Evolutionary conservation across 495 filamentous ascomycete genomes (phyloP), one percentile per base, ranked within the genome.

Genomic region (Lasiosphaeria hispida): DNA sequence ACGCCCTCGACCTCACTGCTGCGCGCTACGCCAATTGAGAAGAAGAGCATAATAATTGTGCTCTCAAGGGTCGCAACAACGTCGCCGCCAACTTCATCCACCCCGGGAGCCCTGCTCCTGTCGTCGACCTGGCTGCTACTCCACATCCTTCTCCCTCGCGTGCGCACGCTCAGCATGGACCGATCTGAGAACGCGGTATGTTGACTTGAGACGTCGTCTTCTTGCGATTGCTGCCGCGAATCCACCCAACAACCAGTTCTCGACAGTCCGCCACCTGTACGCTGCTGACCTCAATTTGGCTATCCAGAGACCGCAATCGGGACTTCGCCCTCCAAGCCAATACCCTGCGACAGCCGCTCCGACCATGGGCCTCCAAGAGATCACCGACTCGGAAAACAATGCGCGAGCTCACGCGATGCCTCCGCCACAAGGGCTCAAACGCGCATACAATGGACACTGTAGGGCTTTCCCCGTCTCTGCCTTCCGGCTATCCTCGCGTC

Each of bases 311-410:
- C 33, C 36, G 10, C 53, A n/a, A 35, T 64, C 68, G 10, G 56
- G 60, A 4, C 53, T 67, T n/a, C 62, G 60, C 13, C 58, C 58
- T 1, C 64, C 63, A 0, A 53, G 18, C 50, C 60, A 49, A 44
- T 60, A 60, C 38, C 52, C 48, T 4, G 30, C 45, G 54, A 35
- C 65, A 36, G 36, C 51, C 19, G 42, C 56, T 14, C 9, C 36
- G 18, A 43, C 37, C 13, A 58, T 36, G 43, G 68, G 63, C 11
- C 66, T 78, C 17, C 63, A 72, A 47, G 75, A 79, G 60, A 72
- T 75, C 47, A 71, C 83, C 54, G 78, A 84, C 4, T 88, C 89
- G 4, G 78, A 85, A 53, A 84, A 76, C 59, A 94, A 94, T 73
- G 76, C 83, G 57, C 85, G 89, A 58, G 80, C 83, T 11, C 77